Base-by-base conservation (phyloP, 169 alveolate genomes). In the Eimeria praecox region DNA sequence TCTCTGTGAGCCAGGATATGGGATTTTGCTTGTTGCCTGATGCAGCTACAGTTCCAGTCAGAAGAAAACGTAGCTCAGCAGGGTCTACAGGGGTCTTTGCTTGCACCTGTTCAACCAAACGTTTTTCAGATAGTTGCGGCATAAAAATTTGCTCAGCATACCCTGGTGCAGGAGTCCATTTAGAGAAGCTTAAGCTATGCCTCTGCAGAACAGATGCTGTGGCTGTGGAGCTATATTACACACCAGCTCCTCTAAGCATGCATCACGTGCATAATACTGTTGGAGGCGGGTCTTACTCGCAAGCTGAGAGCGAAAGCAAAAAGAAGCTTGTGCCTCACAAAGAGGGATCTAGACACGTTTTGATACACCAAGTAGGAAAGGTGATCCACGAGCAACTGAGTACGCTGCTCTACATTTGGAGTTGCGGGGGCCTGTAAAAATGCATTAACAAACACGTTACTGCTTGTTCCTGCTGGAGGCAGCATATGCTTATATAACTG, bases 371-470 rank as follows among this genome's bases (percentile, higher is more conserved):
- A 97, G 94, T 97, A 97, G 30, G 94, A 71, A 71, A 95, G 82
- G 71, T 93, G 87, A 62, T 92, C 94, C 88, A 40, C 78, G 64
- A 80, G 66, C 78, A 54, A 40, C 93, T 59, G 93, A 95, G 40
- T 98, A 97, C 82, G 98, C 97, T 33, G 99, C 99, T 92, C 99
- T 97, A 30, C 99, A 97, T 44, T 99, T 99, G 73, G 98, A 99
- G 77, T 99, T 99, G 97, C 98, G 97, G 97, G 98, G 98, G 92
- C 97, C 97, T 96, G 97, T 96, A 99, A 97, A 96, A 98, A 98
- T 95, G 98, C 99, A 86, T 98, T 97, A 77, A 99, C 98, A 97
- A 98, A 97, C 64, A 96, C 96, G 49, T 93, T 97, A 83, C 97
- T 98, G 77, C 97, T 97, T 78, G 95, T 35, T 3, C 30, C 83